phyloP scores from a whole-genome alignment of 345 rosid genomes.

The Salix dunnii region DNA sequence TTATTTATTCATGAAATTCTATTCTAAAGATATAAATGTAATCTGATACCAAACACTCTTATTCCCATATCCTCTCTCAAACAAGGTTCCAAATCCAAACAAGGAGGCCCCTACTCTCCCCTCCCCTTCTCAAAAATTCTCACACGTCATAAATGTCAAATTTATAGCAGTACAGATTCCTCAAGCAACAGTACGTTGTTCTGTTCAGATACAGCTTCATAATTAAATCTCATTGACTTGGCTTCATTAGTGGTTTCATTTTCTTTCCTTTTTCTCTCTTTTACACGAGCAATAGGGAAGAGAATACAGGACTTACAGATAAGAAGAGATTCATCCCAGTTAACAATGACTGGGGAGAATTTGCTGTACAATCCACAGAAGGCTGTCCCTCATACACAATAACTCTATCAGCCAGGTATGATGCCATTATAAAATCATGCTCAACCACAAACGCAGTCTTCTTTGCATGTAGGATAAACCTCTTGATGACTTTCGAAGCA shows the following conservation, averaged over 20 bases:
- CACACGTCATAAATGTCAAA: not conserved
- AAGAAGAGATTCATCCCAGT: slow-evolving; percentile 98
- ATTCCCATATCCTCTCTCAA: no score
- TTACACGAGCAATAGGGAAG: not conserved
- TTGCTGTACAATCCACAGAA: slow-evolving; percentile 85
- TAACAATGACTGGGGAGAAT: slow-evolving; percentile 87
- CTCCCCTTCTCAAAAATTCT: no score
- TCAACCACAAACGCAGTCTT: slow-evolving; percentile 99
- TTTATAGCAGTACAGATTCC: not conserved
- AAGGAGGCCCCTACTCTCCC: no score
- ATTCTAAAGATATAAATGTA: no score
- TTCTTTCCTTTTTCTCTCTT: not conserved
- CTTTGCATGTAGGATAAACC: slow-evolving; percentile 96
- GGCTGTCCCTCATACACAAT: slow-evolving; percentile 92
- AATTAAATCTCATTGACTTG: not conserved
- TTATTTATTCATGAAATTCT: no score
- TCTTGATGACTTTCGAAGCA: slow-evolving; percentile 96
- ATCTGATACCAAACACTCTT: no score
- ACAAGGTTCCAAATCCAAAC: no score
- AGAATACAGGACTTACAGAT: slow-evolving; percentile 54
- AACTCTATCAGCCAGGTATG: slow-evolving; percentile 89
- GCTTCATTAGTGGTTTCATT: not conserved
- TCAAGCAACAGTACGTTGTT: not conserved
- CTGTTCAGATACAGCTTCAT: not conserved
- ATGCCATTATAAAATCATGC: slow-evolving; percentile 98